These are phyloP conservation scores for Populus hybrid DNA, from an alignment of 441 rosid species.

Conservation along the genomic window DNA sequence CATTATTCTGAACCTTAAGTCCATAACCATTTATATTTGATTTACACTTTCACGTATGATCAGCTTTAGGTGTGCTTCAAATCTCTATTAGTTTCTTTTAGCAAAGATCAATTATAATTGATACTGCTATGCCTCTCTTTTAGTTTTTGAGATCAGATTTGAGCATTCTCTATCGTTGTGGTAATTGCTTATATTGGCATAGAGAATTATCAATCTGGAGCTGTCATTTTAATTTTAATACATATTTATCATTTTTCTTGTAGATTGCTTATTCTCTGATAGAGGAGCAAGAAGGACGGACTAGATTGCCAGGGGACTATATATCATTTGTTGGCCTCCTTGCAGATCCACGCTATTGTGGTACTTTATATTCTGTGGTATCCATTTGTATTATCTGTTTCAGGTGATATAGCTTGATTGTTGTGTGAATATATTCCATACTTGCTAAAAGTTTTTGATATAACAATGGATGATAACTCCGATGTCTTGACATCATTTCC, in stretches of 20 bases:
- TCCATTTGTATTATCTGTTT: constrained; percentile 29
- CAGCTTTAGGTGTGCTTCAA: not conserved
- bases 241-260: constrained; percentile 6
- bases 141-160: not conserved
- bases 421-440: constrained; percentile 13
- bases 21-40: not conserved
- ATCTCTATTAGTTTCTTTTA: not conserved
- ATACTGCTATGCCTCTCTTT: not conserved
- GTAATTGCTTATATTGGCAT: not conserved
- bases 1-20: no score
- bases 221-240: not conserved
- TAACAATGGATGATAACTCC: not conserved
- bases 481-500: not conserved
- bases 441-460: constrained; percentile 3
- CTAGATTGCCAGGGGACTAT: constrained; percentile 56
- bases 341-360: constrained; percentile 95
- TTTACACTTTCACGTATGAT: not conserved
- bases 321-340: constrained; percentile 95
- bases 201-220: not conserved
- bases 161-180: not conserved
- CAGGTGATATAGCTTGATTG: constrained; percentile 6
- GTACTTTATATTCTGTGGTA: constrained; percentile 54
- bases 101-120: not conserved
- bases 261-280: constrained; percentile 86
- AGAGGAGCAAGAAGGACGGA: constrained; percentile 85